Conservation (phyloP, 257 asterid species). For the Solanum okadae region DNA sequence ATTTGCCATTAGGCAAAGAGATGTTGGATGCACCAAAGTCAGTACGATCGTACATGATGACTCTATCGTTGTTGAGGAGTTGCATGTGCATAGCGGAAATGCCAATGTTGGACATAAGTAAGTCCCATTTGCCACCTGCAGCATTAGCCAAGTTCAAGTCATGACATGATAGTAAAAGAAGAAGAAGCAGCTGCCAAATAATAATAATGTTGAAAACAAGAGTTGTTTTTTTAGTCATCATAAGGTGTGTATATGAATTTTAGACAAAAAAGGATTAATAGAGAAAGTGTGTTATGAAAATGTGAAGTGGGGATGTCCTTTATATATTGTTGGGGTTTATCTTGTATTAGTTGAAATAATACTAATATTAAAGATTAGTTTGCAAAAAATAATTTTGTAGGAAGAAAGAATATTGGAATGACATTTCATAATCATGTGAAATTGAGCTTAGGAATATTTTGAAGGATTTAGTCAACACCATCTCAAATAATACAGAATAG, state of each 20-base stretch:
- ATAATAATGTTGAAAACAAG: constrained; percentile 7
- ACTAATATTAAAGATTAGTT: not conserved
- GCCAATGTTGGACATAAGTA: constrained; percentile 25
- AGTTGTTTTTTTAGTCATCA: not conserved
- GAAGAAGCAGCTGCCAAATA: not conserved
- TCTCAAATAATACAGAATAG: not conserved
- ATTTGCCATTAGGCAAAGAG: constrained; percentile 22
- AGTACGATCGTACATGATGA: constrained; percentile 39
- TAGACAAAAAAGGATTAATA: not conserved
- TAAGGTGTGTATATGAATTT: not conserved
- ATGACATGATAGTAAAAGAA: not conserved
- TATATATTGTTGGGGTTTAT: not conserved
- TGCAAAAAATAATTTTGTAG: not conserved
- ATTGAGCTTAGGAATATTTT: not conserved
- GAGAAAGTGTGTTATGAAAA: not conserved
- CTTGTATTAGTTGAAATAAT: not conserved
- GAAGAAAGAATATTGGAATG: not conserved
- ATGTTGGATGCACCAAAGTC: constrained; percentile 40
- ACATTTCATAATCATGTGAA: not conserved
- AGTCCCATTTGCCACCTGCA: constrained; percentile 29
- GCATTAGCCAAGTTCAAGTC: not conserved
- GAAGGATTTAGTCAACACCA: not conserved
- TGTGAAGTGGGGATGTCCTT: not conserved
- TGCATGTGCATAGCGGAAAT: constrained; percentile 58
- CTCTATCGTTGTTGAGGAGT: constrained; percentile 39